A percentile compares a stretch with the other conserved stretches of the same genome.
phyloP scores from a whole-genome alignment of 768 basidiomycete species.

The Kwoniella heveanensis region DNA sequence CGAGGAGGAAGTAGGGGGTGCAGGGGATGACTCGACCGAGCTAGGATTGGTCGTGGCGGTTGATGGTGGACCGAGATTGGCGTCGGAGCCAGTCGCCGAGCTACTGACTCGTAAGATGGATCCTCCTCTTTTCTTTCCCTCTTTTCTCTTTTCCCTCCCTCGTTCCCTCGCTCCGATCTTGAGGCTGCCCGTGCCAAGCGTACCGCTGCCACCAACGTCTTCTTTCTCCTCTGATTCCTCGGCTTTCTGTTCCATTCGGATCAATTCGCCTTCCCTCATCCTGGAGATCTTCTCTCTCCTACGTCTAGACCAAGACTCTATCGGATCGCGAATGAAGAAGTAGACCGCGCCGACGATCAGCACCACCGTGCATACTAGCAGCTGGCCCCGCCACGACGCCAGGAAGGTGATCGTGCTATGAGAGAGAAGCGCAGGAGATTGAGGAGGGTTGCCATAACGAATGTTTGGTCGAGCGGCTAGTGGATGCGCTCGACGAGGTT shows the following conservation, averaged over 20 bases:
- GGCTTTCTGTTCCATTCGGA: conserved; percentile 30
- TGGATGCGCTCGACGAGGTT: conserved; percentile 3
- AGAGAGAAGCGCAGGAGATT: conserved; percentile 28
- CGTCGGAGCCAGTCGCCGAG: neutral
- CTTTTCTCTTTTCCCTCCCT: conserved; percentile 26
- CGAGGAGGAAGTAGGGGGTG: conserved; percentile 4
- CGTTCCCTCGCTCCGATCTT: conserved; percentile 18
- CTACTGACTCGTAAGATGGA: conserved; percentile 11
- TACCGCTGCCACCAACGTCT: neutral
- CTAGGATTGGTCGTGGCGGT: conserved; percentile 6
- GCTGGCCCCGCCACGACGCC: conserved; percentile 50
- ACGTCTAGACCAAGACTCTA: conserved; percentile 21
- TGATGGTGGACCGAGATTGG: neutral
- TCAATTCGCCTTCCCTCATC: conserved; percentile 29
- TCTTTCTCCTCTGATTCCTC: conserved; percentile 21
- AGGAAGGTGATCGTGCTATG: conserved; percentile 41
- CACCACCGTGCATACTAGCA: conserved; percentile 42
- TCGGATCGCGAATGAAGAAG: conserved; percentile 40
- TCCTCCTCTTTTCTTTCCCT: conserved; percentile 25
- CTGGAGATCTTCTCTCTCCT: conserved; percentile 28
- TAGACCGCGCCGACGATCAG: conserved; percentile 41
- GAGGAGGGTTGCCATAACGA: conserved; percentile 13
- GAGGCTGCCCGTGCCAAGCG: neutral
- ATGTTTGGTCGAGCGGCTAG: conserved; percentile 1
- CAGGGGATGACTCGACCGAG: conserved; percentile 24